Evolutionary conservation across 2,329 filamentous ascomycete species (phyloP).

Genomic region (Orbilia blumenaviensis): DNA sequence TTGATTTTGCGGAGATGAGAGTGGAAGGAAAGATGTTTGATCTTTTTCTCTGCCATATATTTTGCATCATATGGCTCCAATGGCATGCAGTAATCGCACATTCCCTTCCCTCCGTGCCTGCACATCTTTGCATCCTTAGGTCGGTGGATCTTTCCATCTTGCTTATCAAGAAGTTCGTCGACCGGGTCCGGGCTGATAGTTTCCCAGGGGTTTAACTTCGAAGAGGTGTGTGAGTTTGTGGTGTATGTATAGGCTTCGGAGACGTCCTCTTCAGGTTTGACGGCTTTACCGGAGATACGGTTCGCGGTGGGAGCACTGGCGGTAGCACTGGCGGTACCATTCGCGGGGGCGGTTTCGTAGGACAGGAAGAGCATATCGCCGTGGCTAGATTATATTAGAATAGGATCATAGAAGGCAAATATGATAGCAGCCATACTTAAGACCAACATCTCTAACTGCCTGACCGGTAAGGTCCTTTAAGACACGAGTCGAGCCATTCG

Average conservation of each 20-base stretch:
- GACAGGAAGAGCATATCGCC: slow-evolving; percentile 90
- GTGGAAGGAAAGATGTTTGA: slow-evolving; percentile 98
- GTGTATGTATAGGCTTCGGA: slow-evolving; percentile 69
- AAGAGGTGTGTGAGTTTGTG: slow-evolving; percentile 69
- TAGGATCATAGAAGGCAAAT: no score
- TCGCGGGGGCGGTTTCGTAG: slow-evolving; percentile 68
- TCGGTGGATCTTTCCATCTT: slow-evolving; percentile 86
- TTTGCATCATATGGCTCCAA: slow-evolving; percentile 90
- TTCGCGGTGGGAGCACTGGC: slow-evolving; percentile 60
- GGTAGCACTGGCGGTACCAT: slow-evolving; percentile 62
- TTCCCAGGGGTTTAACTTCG: slow-evolving; percentile 80
- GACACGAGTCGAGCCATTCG: slow-evolving; percentile 68
- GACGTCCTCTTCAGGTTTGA: slow-evolving; percentile 74
- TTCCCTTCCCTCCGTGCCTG: slow-evolving; percentile 92
- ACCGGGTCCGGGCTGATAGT: slow-evolving; percentile 85
- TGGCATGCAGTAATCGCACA: slow-evolving; percentile 99
- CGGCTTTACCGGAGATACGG: slow-evolving; percentile 76
- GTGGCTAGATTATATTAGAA: slow-evolving; percentile 68
- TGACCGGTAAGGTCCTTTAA: slow-evolving; percentile 69
- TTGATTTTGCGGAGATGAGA: slow-evolving; percentile 94
- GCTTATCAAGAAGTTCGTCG: slow-evolving; percentile 85
- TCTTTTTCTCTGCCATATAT: slow-evolving; percentile 93
- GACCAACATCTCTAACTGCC: slow-evolving; percentile 69
- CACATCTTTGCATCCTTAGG: slow-evolving; percentile 84
- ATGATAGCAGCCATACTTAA: slow-evolving; percentile 65